Conservation (phyloP, 495 filamentous ascomycete genomes). For the Apodospora peruviana region DNA sequence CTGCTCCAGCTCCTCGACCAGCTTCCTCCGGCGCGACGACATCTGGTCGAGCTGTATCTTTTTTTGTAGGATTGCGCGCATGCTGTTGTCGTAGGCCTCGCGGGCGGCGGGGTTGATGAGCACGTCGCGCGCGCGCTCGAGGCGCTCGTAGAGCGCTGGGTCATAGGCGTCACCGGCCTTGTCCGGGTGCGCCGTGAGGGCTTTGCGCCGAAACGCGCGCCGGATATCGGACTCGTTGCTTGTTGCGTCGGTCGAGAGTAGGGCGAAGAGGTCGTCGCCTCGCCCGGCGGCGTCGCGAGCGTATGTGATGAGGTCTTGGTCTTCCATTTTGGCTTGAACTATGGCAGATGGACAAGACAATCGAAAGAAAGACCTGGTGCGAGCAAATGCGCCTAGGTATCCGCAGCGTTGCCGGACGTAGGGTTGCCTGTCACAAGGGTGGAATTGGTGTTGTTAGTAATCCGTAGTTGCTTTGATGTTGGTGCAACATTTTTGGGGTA, state of each 20-base stretch:
- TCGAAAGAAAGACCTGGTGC: neutral
- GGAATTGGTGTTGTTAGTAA: no score
- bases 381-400: no score
- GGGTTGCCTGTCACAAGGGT: no score
- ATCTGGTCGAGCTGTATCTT: conserved; percentile 21
- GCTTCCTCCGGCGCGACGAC: conserved; percentile 22
- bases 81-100: conserved; percentile 35
- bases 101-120: conserved; percentile 32
- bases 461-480: no score
- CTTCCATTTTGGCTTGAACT: neutral
- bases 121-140: conserved; percentile 42
- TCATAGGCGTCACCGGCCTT: conserved; percentile 42
- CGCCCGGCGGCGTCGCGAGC: conserved; percentile 36
- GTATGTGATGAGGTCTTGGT: conserved; percentile 30
- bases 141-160: conserved; percentile 38
- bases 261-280: conserved; percentile 39
- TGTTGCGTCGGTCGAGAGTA: conserved; percentile 35
- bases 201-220: conserved; percentile 39
- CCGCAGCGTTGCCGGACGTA: no score
- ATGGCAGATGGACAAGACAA: no score
- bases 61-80: conserved; percentile 34
- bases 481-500: no score
- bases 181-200: conserved; percentile 47
- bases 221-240: conserved; percentile 39
- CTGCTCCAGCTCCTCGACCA: conserved; percentile 35